Evolutionary conservation across 2,329 filamentous ascomycete genomes (phyloP).

Genomic region (Davidsoniella neocaledoniae): DNA sequence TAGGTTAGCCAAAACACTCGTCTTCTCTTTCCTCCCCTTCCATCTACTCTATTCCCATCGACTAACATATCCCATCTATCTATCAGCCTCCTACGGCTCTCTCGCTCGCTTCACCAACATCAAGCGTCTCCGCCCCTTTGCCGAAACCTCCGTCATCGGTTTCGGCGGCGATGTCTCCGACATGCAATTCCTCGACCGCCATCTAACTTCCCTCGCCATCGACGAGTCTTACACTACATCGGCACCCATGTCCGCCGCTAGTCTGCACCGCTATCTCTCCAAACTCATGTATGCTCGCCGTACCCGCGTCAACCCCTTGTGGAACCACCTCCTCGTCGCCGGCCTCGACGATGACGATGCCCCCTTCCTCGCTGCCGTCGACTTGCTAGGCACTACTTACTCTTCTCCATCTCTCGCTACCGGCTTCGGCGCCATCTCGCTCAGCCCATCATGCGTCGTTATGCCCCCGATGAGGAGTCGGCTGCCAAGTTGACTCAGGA

Average conservation of each 20-base stretch:
- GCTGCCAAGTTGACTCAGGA: constrained; percentile 57
- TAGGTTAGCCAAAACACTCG: constrained; percentile 41
- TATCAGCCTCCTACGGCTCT: constrained; percentile 86
- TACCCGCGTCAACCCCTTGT: constrained; percentile 89
- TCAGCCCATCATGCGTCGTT: constrained; percentile 71
- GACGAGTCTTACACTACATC: constrained; percentile 62
- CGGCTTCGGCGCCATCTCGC: constrained; percentile 89
- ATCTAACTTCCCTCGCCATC: constrained; percentile 73
- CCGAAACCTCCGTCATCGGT: constrained; percentile 67
- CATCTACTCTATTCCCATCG: background rate
- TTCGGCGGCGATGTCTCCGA: constrained; percentile 96
- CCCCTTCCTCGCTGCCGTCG: constrained; percentile 82
- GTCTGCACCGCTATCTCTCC: constrained; percentile 88
- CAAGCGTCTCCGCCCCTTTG: constrained; percentile 84
- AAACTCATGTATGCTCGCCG: constrained; percentile 94
- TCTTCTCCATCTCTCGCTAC: constrained; percentile 76
- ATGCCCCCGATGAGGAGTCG: constrained; percentile 70
- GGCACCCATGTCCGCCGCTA: constrained; percentile 59
- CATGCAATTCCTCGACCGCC: constrained; percentile 95
- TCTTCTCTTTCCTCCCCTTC: constrained; percentile 6
- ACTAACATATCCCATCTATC: background rate
- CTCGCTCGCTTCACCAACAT: constrained; percentile 93
- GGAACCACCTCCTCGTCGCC: constrained; percentile 88
- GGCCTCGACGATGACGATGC: constrained; percentile 64
- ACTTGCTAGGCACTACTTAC: constrained; percentile 87